Evolutionary conservation across 805 yeast species (phyloP), one percentile per base, ranked within the genome.

Genomic region (Ogataea trehalophila): DNA sequence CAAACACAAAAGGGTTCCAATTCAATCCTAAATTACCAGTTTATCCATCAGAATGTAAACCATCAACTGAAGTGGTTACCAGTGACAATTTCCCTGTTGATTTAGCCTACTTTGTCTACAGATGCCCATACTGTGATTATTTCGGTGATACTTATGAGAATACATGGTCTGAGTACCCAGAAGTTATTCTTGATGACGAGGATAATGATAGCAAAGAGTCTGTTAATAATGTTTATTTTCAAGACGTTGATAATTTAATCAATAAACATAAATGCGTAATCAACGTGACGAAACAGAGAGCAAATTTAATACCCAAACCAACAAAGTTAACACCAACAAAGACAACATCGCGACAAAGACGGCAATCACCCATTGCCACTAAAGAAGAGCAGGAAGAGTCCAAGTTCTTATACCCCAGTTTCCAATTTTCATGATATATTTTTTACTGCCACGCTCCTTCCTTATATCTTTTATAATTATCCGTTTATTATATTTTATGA

Each of bases 51-150:
- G 31, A 23, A 7, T 35, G 47, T 15, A 46, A 49, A 15, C 53
- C 53, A 8, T 44, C 42, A n/a, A 45, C 52, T 9, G 64, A 61
- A 39, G 45, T 38, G 11, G 38, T 55, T 5, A 51, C 57, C 29
- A 61, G 65, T 15, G 58, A 50, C 13, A 57, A 58, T 17, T 52
- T 57, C 26, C 50, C 49, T 22, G 58, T 63, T 16, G 55, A 63
- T 41, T 8, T 65, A 15, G 36, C 41, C 1, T 49, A 58, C 42
- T 65, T 52, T 50, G 49, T 56, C 34, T 47, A 49, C 9, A 51
- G 48, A 46, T 62, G 67, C 50, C n/a, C 34, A 4, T 44, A 36
- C 39, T 59, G 63, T 41, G 52, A 49, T 33, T 41, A 41, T 37
- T 42, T 38, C 36, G 48, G 39, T 1, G 38, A 33, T 31, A 18